Conservation (phyloP, 2,329 filamentous ascomycete species). For the Thermomyces lanuginosus region DNA sequence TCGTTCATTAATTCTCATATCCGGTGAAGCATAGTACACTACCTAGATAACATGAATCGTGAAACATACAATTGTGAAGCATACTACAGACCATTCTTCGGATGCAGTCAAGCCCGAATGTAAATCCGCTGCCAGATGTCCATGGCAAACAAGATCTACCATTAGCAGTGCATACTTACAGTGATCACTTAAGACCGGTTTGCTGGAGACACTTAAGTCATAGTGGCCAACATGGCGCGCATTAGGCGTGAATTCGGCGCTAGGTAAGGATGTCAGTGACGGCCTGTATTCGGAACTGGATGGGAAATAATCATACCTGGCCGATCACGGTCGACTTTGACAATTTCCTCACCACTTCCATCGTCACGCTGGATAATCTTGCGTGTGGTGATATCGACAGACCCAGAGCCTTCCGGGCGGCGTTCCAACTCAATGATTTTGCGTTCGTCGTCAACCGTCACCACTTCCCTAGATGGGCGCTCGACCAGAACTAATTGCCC, state of each 20-base stretch:
- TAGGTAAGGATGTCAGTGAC: constrained; percentile 20
- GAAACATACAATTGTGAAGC: too few species aligned
- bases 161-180: too few species aligned
- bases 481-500: constrained; percentile 36
- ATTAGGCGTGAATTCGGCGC: constrained; percentile 48
- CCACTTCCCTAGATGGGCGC: constrained; percentile 44
- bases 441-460: constrained; percentile 51
- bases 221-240: constrained; percentile 53
- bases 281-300: neutral
- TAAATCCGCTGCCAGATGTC: too few species aligned
- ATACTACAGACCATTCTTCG: too few species aligned
- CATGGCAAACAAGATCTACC: too few species aligned
- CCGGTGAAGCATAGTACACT: too few species aligned
- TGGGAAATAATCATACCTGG: constrained; percentile 69
- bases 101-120: too few species aligned
- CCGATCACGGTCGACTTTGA: constrained; percentile 65
- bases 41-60: too few species aligned
- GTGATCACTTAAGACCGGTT: too few species aligned
- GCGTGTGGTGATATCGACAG: constrained; percentile 14
- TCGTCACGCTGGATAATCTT: constrained; percentile 20
- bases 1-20: too few species aligned
- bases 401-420: constrained; percentile 12
- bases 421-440: constrained; percentile 42
- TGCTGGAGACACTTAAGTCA: constrained; percentile 50
- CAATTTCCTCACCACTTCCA: constrained; percentile 35